Evolutionary conservation across 2,329 filamentous ascomycete species (phyloP).

Genomic region (Penicillium sclerotiorum): DNA sequence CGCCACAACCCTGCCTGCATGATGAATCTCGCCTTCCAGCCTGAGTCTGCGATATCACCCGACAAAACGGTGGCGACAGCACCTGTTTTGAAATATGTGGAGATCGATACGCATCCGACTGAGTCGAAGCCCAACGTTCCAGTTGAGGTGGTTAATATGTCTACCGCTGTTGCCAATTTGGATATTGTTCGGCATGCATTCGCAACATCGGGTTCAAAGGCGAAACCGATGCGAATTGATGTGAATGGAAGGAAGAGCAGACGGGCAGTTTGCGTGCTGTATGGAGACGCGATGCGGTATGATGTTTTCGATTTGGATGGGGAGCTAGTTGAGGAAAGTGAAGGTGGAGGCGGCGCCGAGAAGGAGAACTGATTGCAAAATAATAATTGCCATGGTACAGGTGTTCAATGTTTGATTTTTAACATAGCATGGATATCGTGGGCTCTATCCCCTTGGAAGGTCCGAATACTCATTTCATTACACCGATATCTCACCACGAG

Average conservation of each 20-base stretch:
- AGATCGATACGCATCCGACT: slow-evolving; percentile 13
- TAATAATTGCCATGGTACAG: background rate
- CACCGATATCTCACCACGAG: too few relatives aligned
- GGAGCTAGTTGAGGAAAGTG: slow-evolving; percentile 18
- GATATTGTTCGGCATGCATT: slow-evolving; percentile 52
- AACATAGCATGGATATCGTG: too few relatives aligned
- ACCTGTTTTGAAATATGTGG: slow-evolving; percentile 23
- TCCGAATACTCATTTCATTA: too few relatives aligned
- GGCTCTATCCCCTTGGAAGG: too few relatives aligned
- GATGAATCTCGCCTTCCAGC: slow-evolving; percentile 37
- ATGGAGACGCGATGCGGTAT: slow-evolving; percentile 56
- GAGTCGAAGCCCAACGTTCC: slow-evolving; percentile 15
- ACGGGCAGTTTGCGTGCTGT: slow-evolving; percentile 58
- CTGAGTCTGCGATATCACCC: slow-evolving; percentile 10
- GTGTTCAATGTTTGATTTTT: background rate
- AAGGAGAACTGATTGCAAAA: background rate
- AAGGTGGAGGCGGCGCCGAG: background rate
- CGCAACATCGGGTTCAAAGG: slow-evolving; percentile 44
- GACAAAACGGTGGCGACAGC: slow-evolving; percentile 10
- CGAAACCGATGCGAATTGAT: slow-evolving; percentile 52
- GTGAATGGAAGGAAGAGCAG: slow-evolving; percentile 60
- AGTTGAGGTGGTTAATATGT: slow-evolving; percentile 24
- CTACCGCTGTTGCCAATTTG: slow-evolving; percentile 16
- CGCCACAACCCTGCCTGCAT: slow-evolving; percentile 24
- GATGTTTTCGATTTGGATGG: slow-evolving; percentile 59